phyloP scores from a whole-genome alignment of 148 eudicot genomes.

The Selenicereus undatus region DNA sequence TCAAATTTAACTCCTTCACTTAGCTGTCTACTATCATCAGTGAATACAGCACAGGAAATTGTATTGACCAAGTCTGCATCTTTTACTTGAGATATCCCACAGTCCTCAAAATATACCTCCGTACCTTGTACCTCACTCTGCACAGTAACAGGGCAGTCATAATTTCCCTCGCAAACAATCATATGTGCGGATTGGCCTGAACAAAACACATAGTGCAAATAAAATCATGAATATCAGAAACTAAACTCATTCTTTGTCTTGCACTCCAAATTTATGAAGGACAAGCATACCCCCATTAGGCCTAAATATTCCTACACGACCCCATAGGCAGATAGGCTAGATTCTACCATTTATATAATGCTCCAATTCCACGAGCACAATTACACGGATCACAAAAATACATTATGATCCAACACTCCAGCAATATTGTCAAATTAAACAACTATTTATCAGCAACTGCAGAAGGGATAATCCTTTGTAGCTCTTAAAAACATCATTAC shows the following conservation, averaged over 20 bases:
- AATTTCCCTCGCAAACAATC: conserved; percentile 19
- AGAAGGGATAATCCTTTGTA: neutral
- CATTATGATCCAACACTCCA: neutral
- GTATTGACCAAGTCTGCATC: conserved; percentile 19
- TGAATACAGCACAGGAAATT: conserved; percentile 11
- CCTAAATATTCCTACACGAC: too few species aligned
- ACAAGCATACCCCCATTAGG: too few species aligned
- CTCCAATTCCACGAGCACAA: neutral
- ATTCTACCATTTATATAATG: neutral
- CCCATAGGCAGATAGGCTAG: neutral
- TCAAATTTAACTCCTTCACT: conserved; percentile 11
- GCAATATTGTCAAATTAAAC: neutral
- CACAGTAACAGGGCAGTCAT: neutral
- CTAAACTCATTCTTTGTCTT: neutral
- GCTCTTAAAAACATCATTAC: neutral
- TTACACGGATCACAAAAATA: neutral
- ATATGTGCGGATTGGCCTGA: conserved; percentile 11
- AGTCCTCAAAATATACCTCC: conserved; percentile 3
- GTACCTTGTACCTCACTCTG: conserved; percentile 11
- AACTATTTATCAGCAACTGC: neutral
- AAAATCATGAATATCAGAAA: conserved; percentile 5
- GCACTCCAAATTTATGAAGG: too few species aligned
- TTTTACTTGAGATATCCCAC: conserved; percentile 13
- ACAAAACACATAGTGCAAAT: neutral
- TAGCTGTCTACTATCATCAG: conserved; percentile 16